phyloP scores from a whole-genome alignment of 257 asterid genomes.

The Leptodermis oblonga region DNA sequence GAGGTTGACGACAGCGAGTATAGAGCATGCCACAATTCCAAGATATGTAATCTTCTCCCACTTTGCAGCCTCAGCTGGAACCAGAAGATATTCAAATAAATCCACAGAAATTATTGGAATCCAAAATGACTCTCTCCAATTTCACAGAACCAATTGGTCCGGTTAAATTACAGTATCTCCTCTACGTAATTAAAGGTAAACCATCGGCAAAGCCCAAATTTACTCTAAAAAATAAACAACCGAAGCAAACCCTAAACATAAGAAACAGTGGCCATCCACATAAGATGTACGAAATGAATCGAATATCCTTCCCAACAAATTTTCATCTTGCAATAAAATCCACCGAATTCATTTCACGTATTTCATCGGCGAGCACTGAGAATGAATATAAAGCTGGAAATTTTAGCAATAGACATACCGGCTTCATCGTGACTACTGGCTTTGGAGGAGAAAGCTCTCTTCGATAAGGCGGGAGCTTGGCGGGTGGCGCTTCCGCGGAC shows the following conservation, averaged over 20 bases:
- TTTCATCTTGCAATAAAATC: not conserved
- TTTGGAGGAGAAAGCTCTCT: slow-evolving; percentile 62
- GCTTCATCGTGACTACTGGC: slow-evolving; percentile 70
- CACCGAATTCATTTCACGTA: not conserved
- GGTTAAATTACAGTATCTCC: not conserved
- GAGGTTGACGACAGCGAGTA: slow-evolving; percentile 43
- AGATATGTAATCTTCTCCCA: slow-evolving; percentile 80
- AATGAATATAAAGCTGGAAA: slow-evolving; percentile 3
- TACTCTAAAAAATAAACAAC: not conserved
- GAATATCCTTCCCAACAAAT: not conserved
- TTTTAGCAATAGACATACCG: slow-evolving; percentile 33
- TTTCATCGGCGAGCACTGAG: not conserved
- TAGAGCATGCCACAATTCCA: slow-evolving; percentile 45
- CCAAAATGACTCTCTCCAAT: not conserved
- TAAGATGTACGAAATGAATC: not conserved
- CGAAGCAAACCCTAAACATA: not conserved
- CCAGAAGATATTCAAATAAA: not conserved
- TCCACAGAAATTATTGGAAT: not conserved
- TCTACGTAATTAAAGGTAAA: not conserved
- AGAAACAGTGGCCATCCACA: not conserved
- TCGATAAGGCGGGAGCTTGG: slow-evolving; percentile 41
- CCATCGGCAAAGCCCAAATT: not conserved
- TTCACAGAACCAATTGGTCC: not conserved
- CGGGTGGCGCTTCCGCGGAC: slow-evolving; percentile 62
- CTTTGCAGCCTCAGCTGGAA: slow-evolving; percentile 73